Evolutionary conservation across 169 alveolate genomes (phyloP).

Genomic region (Cryptosporidium meleagridis): DNA sequence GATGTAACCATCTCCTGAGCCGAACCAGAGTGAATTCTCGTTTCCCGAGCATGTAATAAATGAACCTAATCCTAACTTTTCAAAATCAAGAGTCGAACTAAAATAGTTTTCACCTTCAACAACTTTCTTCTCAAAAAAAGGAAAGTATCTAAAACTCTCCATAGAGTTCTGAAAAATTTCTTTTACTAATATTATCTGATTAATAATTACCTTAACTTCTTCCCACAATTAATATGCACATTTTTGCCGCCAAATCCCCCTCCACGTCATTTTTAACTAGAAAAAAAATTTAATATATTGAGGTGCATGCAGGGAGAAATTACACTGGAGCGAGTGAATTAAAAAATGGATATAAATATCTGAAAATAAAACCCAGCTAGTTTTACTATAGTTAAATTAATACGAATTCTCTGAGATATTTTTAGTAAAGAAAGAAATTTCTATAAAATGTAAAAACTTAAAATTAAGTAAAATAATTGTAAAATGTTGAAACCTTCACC

Average conservation of each 20-base stretch:
- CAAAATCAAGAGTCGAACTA: constrained; percentile 13
- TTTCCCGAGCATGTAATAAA: constrained; percentile 70
- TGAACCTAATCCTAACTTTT: constrained; percentile 45
- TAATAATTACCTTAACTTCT: neutral
- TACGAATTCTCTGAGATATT: too few species aligned
- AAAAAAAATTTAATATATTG: neutral
- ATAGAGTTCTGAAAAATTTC: neutral
- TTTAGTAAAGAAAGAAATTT: neutral
- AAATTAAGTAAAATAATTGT: neutral
- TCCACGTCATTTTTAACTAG: neutral
- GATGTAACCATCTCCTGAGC: constrained; percentile 56
- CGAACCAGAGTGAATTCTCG: constrained; percentile 71
- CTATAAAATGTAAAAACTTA: neutral
- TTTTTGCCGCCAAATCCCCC: constrained; percentile 17
- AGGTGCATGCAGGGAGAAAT: neutral
- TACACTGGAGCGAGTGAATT: neutral
- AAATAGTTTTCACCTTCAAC: constrained; percentile 58
- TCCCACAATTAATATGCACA: constrained; percentile 1
- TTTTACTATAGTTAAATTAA: too few species aligned
- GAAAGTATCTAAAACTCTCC: constrained; percentile 73
- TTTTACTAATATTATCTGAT: neutral
- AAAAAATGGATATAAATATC: too few species aligned
- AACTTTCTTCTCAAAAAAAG: constrained; percentile 54
- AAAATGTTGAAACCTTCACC: neutral
- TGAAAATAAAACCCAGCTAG: neutral